Evolutionary conservation across 768 basidiomycete genomes (phyloP), one percentile per base, ranked within the genome.

Genomic region (Collybia sp.): DNA sequence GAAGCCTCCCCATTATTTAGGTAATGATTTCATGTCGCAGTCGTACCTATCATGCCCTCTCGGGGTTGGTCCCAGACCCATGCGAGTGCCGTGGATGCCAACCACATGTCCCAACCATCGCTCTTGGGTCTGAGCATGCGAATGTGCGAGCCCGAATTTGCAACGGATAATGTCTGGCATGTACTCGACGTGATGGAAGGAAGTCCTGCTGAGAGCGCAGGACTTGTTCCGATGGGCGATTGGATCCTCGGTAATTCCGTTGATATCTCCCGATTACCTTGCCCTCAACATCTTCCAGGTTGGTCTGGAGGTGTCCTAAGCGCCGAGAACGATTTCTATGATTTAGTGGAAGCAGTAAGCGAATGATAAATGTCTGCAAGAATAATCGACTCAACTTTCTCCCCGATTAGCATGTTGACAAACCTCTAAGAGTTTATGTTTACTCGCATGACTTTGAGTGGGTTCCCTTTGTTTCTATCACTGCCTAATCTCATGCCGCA

Each of bases 391-490:
- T 53, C 37, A 43, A 40, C 13, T 30, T 56, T 11, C 41, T 16
- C 17, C 11, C 30, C 10, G 10, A 11, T 25, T 48, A 96, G 90
- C 93, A 98, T 64, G 76, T 93, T 41, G 94, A 98, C 56, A 93
- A 93, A 65, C 92, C 95, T 8, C 64, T 98, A 19, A 77, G 93
- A 18, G 86, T 97, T 19, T 97, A 94, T 58, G 94, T 99, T 5
- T 99, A 98, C 65, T 96, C 93, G 12, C 84, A 91, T 52, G 95
- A 97, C 65, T 93, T 96, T 61, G 92, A 96, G 93, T 94, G 65
- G 43, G 91, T 72, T 25, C 30, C 12, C 19, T 48, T 50, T 17
- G 50, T 41, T 35, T 12, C 25, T 33, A 38, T 30, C 51, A 43
- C 20, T 34, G 43, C 48, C 46, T 33, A 51, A 34, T 25, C 42